phyloP scores from a whole-genome alignment of 2,329 filamentous ascomycete genomes.

The Fusarium continuum region DNA sequence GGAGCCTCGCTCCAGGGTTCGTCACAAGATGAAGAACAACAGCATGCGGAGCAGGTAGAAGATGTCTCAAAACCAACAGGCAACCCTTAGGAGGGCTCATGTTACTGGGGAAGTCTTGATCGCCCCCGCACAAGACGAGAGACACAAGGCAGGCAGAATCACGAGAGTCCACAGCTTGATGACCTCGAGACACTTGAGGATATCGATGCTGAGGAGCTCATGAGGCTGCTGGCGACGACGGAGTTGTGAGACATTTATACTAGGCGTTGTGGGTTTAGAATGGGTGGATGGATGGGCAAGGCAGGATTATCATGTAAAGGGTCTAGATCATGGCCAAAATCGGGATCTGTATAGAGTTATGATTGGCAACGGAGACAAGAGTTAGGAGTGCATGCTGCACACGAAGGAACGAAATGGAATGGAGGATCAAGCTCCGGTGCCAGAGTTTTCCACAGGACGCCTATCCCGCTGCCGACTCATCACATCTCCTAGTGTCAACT shows the following conservation, averaged over 20 bases:
- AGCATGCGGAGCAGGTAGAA: conserved; percentile 36
- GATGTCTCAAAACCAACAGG: conserved; percentile 29
- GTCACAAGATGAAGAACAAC: conserved; percentile 19
- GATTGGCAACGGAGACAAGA: conserved; percentile 35
- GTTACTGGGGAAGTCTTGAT: conserved; percentile 23
- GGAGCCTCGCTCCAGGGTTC: conserved; percentile 12
- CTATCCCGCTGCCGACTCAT: conserved; percentile 33
- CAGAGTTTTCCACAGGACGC: conserved; percentile 42
- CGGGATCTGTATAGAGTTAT: conserved; percentile 39
- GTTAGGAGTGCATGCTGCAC: conserved; percentile 36
- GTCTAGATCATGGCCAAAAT: conserved; percentile 12
- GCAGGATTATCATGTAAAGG: conserved; percentile 32
- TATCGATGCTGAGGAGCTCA: conserved; percentile 43
- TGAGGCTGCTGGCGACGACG: conserved; percentile 36
- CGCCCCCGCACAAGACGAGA: conserved; percentile 20
- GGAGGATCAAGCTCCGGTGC: conserved; percentile 42
- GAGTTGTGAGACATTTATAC: conserved; percentile 36
- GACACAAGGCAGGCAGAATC: conserved; percentile 4
- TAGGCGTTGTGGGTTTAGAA: conserved; percentile 40
- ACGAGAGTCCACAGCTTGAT: conserved; percentile 21
- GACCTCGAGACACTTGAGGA: conserved; percentile 45
- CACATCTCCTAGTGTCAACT: conserved; percentile 39
- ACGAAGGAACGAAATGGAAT: conserved; percentile 44
- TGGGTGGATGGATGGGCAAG: conserved; percentile 25
- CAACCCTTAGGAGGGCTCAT: conserved; percentile 33